Percentiles rank a stretch among this genome's conserved stretches.
Conservation (phyloP, 192 early-diverging fungal species). For the Backusella circina region DNA sequence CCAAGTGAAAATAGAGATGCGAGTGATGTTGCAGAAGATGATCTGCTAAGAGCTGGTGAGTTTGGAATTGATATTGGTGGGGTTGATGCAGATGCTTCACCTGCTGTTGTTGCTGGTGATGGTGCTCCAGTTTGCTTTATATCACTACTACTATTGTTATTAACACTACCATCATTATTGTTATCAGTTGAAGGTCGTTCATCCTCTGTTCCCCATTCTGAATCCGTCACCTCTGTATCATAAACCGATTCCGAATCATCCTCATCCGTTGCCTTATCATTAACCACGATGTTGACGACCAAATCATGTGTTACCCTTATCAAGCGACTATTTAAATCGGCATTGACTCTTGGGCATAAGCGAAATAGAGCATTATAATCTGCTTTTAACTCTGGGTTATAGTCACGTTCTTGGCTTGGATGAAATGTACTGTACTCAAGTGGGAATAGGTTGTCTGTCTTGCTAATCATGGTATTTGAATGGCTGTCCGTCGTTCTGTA, state of each 20-base stretch:
- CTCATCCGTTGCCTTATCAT: conserved; percentile 8
- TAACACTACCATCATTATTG: background rate
- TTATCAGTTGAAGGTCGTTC: background rate
- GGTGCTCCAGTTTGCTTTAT: background rate
- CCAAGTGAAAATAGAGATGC: conserved; percentile 14
- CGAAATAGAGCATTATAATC: conserved; percentile 31
- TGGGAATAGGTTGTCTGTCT: conserved; percentile 25
- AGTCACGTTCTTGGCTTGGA: conserved; percentile 16
- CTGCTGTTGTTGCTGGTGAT: background rate
- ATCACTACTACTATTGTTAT: background rate
- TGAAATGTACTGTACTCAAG: conserved; percentile 26
- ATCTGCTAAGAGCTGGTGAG: conserved; percentile 2
- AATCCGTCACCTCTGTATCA: background rate
- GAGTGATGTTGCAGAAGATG: conserved; percentile 19
- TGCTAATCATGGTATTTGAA: conserved; percentile 4
- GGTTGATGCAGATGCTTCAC: background rate
- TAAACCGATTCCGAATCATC: background rate
- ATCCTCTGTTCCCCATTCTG: background rate
- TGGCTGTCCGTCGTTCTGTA: conserved; percentile 30
- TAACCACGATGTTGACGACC: conserved; percentile 20
- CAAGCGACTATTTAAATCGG: conserved; percentile 23
- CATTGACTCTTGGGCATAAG: conserved; percentile 25
- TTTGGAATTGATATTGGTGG: conserved; percentile 2
- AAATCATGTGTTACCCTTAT: conserved; percentile 22
- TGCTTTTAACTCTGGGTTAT: conserved; percentile 13